Base-by-base conservation (phyloP, 2,329 filamentous ascomycete species). In the Paracoccidioides brasiliensis region DNA sequence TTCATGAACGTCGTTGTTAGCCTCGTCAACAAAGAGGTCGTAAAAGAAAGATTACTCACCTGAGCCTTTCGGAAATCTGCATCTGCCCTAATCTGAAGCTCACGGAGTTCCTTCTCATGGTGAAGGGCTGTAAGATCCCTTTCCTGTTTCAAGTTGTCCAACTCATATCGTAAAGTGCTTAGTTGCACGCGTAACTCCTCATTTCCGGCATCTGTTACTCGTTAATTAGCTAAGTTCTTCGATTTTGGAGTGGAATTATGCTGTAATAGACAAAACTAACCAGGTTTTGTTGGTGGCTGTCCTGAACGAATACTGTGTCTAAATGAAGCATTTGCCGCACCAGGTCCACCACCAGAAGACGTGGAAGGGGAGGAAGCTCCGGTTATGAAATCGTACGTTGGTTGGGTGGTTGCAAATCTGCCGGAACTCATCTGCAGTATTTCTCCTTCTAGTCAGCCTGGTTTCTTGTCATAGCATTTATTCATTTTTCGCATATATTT, bases 141-240 rank as follows among this genome's bases (percentile, higher is more conserved):
- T 66, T 97, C 91, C 63, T 95, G 88, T 64, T 91, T 90, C 54
- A 88, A 75, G 15, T 87, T 91, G 64, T 90, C 87, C 61, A 95
- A 78, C 57, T 91, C 88, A 72, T 96, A 98, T 59, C 84, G 85
- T 52, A 96, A 75, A 0, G 89, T 88, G 59, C 90, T 93, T 44
- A 97, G 77, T 70, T 96, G 89, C 1, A 91, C 88, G 66, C 91
- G 90, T 32, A 97, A 78, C 60, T 90, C 85, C 65, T 97, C 90
- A 57, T 81, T 84, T 54, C 72, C 71, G 10, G 65, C 60, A 61
- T 74, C 71, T 74, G 49, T 52, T 15, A 32, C 32, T 45, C 32
- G 9, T 28, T 53, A 5, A 46, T 53, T 32, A 28, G 42, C 22
- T 37, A 45, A 28, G 9, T 7, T 33, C 12, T 46, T 32, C 41